phyloP scores from a whole-genome alignment of 352 stramenopile species.

The Globisporangium okanoganense region DNA sequence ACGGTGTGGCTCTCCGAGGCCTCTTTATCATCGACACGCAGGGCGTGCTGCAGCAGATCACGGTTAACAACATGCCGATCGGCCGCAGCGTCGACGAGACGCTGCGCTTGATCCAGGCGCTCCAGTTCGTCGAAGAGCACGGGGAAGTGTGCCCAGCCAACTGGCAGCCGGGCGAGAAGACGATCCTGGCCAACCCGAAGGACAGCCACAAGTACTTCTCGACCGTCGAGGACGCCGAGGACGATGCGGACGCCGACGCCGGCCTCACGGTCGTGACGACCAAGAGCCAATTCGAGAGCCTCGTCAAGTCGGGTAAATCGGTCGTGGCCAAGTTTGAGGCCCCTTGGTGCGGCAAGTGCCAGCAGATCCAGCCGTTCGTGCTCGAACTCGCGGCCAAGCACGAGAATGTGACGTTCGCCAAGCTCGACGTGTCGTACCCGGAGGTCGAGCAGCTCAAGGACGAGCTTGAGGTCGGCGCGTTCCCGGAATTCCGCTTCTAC shows the following conservation, averaged over 20 bases:
- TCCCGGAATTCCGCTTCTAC: conserved; percentile 86
- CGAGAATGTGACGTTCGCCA: conserved; percentile 71
- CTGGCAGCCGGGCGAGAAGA: conserved; percentile 90
- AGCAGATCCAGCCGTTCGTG: conserved; percentile 78
- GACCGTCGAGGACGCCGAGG: conserved; percentile 37
- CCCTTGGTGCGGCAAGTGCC: conserved; percentile 86
- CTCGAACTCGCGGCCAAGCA: conserved; percentile 62
- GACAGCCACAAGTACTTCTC: conserved; percentile 84
- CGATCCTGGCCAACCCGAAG: conserved; percentile 85
- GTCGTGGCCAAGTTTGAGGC: conserved; percentile 82
- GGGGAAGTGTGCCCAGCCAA: conserved; percentile 92
- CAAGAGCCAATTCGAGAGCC: conserved; percentile 56
- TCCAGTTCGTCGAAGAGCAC: conserved; percentile 92
- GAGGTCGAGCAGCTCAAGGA: conserved; percentile 77
- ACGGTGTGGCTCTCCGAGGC: conserved; percentile 83
- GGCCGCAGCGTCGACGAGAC: conserved; percentile 92
- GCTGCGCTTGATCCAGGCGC: conserved; percentile 88
- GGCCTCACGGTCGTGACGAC: conserved; percentile 51
- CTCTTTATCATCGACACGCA: conserved; percentile 94
- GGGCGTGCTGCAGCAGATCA: conserved; percentile 84
- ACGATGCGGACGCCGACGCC: conserved; percentile 31
- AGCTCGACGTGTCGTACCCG: conserved; percentile 67
- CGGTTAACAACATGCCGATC: conserved; percentile 91
- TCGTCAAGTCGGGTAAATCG: conserved; percentile 64
- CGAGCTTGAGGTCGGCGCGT: conserved; percentile 61